Evolutionary conservation across 495 filamentous ascomycete genomes (phyloP).

Genomic region (Hypoxylon cercidicola): DNA sequence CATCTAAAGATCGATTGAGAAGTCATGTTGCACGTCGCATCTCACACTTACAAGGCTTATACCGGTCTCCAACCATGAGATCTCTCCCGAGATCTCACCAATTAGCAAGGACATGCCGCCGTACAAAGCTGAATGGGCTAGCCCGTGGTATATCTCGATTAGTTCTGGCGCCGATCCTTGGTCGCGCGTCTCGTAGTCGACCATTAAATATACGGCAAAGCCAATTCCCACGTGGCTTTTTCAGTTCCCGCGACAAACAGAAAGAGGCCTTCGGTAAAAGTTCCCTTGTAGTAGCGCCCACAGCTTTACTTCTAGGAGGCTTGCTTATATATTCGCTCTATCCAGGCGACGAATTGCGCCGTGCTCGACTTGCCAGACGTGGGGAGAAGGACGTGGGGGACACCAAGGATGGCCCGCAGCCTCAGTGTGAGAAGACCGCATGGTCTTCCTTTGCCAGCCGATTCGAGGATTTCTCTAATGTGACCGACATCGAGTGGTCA

Average conservation of each 20-base stretch:
- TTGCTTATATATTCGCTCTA: constrained; percentile 56
- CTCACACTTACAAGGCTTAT: constrained; percentile 24
- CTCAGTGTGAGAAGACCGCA: constrained; percentile 49
- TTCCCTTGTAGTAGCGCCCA: constrained; percentile 32
- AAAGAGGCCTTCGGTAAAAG: constrained; percentile 38
- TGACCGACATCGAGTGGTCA: constrained; percentile 64
- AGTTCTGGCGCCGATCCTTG: constrained; percentile 21
- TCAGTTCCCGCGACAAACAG: constrained; percentile 31
- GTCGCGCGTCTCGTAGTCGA: constrained; percentile 19
- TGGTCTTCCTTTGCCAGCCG: constrained; percentile 69
- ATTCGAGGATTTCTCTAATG: constrained; percentile 67
- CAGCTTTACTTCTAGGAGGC: constrained; percentile 47
- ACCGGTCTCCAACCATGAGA: constrained; percentile 31
- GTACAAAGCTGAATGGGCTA: constrained; percentile 22
- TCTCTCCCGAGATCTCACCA: constrained; percentile 31
- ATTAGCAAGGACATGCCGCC: constrained; percentile 25
- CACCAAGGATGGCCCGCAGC: constrained; percentile 14
- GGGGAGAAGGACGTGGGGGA: constrained; percentile 11
- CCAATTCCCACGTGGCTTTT: constrained; percentile 43
- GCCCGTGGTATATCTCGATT: constrained; percentile 29
- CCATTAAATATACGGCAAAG: constrained; percentile 20
- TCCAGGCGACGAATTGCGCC: constrained; percentile 54
- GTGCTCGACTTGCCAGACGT: constrained; percentile 23
- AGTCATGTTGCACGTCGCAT: constrained; percentile 38
- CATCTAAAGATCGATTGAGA: constrained; percentile 6